These are phyloP conservation scores for Penicillium alfredii DNA, from an alignment of 495 filamentous ascomycete species.

Conservation along the genomic window DNA sequence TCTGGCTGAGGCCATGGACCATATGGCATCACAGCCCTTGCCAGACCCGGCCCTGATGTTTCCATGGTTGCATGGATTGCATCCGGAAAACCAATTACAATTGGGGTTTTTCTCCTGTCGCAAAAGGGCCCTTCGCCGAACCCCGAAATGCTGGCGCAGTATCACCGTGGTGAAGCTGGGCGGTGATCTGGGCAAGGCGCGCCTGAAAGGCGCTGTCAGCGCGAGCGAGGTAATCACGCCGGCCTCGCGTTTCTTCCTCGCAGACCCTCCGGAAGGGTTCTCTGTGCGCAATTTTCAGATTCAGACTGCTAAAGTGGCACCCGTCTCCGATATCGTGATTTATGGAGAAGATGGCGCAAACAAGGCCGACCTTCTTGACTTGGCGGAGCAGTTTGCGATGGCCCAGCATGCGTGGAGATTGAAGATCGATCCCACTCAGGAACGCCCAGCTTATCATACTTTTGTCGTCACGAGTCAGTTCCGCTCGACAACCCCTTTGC, in stretches of 20 bases:
- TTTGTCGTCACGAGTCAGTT: conserved; percentile 66
- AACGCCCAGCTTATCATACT: conserved; percentile 68
- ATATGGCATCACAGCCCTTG: conserved; percentile 67
- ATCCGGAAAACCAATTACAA: conserved; percentile 82
- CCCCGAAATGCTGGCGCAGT: conserved; percentile 73
- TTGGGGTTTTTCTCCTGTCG: conserved; percentile 80
- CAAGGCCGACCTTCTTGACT: conserved; percentile 49
- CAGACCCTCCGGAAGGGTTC: conserved; percentile 79
- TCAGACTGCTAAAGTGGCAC: conserved; percentile 82
- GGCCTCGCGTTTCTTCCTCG: conserved; percentile 42
- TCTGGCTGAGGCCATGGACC: conserved; percentile 66
- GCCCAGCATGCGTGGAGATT: conserved; percentile 72
- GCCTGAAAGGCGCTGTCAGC: conserved; percentile 78
- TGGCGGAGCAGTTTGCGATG: conserved; percentile 64
- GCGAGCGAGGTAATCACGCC: conserved; percentile 68
- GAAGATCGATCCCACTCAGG: conserved; percentile 51
- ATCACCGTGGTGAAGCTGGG: conserved; percentile 87
- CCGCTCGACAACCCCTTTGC: not conserved
- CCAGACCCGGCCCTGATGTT: conserved; percentile 82
- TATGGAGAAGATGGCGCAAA: conserved; percentile 66
- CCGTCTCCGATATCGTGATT: conserved; percentile 84
- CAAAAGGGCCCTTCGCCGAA: conserved; percentile 61
- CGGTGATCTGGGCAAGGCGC: conserved; percentile 65
- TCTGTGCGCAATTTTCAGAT: conserved; percentile 95
- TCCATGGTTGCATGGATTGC: conserved; percentile 97